These are phyloP conservation scores for Mycena amicta DNA, from an alignment of 768 basidiomycete species.

Conservation along the genomic window DNA sequence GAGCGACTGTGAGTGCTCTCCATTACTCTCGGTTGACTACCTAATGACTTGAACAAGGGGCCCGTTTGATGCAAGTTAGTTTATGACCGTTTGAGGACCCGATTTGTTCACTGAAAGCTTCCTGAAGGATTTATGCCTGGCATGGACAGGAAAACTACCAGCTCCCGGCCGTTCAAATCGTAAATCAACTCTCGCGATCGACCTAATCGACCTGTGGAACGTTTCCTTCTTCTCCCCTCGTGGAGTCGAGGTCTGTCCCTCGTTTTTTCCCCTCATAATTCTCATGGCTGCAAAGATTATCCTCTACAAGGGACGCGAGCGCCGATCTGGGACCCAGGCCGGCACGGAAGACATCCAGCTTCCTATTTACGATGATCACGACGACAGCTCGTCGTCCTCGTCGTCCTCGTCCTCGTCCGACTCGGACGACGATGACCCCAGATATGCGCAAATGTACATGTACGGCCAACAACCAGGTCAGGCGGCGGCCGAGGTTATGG, in stretches of 20 bases:
- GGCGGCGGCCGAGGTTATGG: conserved; percentile 42
- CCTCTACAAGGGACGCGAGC: conserved; percentile 78
- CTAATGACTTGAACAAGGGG: conserved; percentile 39
- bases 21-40: neutral
- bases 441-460: conserved; percentile 37
- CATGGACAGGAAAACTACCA: conserved; percentile 79
- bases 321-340: conserved; percentile 64
- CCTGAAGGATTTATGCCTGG: conserved; percentile 75
- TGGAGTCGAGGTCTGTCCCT: conserved; percentile 59
- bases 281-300: conserved; percentile 32
- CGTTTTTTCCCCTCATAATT: too few species aligned
- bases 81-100: neutral
- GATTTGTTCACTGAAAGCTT: neutral
- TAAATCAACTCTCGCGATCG: conserved; percentile 62
- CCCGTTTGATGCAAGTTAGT: conserved; percentile 72
- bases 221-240: conserved; percentile 71
- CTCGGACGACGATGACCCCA: conserved; percentile 40
- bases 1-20: conserved; percentile 52
- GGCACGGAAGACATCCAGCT: conserved; percentile 60
- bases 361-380: conserved; percentile 48
- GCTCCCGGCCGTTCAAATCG: conserved; percentile 60
- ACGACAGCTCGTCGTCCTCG: conserved; percentile 41
- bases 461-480: conserved; percentile 37
- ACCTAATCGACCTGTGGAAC: conserved; percentile 83
- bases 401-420: conserved; percentile 43